Percentiles rank a stretch among this genome's conserved stretches.
Evolutionary conservation across 192 early-diverging fungal species (phyloP).

Genomic region (Pilaira anomala): DNA sequence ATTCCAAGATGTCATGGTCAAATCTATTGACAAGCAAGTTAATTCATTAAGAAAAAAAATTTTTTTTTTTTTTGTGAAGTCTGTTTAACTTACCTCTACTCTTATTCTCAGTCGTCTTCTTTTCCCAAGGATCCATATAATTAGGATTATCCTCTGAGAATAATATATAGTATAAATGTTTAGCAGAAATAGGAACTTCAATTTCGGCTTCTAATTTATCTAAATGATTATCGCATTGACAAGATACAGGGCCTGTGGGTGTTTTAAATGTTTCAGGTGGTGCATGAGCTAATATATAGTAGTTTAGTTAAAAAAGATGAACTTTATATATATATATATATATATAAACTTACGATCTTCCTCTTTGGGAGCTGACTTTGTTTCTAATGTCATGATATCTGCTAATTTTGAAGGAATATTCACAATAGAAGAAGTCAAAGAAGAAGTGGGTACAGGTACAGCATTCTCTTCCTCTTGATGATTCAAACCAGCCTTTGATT

Average conservation of each 20-base stretch:
- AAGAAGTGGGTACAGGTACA: background rate
- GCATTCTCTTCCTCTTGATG: background rate
- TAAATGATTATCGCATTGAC: conserved; percentile 65
- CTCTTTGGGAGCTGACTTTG: background rate
- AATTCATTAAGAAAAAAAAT: background rate
- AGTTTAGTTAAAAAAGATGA: background rate
- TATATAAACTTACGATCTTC: conserved; percentile 15
- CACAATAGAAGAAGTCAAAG: background rate
- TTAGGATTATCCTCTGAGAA: conserved; percentile 40
- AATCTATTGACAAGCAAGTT: background rate
- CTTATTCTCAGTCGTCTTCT: conserved; percentile 8
- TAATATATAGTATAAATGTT: conserved; percentile 54
- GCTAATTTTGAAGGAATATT: background rate
- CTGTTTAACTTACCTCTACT: conserved; percentile 10
- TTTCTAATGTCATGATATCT: background rate
- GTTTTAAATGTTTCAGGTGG: conserved; percentile 44
- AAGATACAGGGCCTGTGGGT: conserved; percentile 49
- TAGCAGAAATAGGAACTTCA: conserved; percentile 58
- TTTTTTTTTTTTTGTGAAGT: background rate
- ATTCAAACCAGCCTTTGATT: background rate
- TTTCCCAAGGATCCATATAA: conserved; percentile 7
- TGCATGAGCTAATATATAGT: conserved; percentile 29
- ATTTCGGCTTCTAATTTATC: conserved; percentile 59
- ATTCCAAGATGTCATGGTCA: conserved; percentile 16
- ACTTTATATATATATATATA: background rate